These are phyloP conservation scores for Omphalotus guepiniiformis DNA, from an alignment of 768 basidiomycete genomes.

Conservation along the genomic window DNA sequence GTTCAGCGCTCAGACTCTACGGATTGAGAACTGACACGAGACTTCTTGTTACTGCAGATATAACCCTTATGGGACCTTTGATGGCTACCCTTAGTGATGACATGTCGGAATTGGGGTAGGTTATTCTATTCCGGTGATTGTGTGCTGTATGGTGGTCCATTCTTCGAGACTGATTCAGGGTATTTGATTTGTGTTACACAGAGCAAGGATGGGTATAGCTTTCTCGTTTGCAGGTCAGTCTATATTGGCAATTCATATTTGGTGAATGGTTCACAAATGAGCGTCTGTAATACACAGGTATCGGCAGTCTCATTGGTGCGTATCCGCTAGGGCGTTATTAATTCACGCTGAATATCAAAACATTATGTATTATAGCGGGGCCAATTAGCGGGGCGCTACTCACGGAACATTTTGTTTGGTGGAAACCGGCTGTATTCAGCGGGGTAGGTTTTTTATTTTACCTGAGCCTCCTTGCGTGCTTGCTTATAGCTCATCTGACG, in stretches of 20 bases:
- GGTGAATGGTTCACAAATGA: not conserved
- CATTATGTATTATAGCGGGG: constrained; percentile 20
- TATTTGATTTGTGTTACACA: not conserved
- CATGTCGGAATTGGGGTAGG: constrained; percentile 33
- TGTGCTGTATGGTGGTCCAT: not conserved
- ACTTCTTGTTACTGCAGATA: constrained; percentile 16
- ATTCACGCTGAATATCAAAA: not conserved
- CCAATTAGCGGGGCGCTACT: constrained; percentile 36
- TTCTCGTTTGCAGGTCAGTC: constrained; percentile 27
- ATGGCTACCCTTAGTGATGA: constrained; percentile 27
- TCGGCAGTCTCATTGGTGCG: constrained; percentile 23
- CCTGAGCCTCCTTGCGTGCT: too few relatives aligned
- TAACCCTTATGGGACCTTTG: constrained; percentile 26
- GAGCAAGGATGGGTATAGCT: constrained; percentile 27
- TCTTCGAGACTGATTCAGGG: not conserved
- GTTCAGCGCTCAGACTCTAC: constrained; percentile 1
- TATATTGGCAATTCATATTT: not conserved
- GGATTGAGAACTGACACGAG: not conserved
- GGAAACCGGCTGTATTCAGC: constrained; percentile 35
- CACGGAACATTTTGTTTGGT: constrained; percentile 30
- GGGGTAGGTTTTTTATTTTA: constrained; percentile 18
- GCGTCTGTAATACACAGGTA: constrained; percentile 11
- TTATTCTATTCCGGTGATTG: not conserved
- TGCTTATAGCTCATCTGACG: not conserved
- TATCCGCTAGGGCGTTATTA: not conserved